Evolutionary conservation across 164 flowering plant species (phyloP).

Genomic region (Vitis amurensis): DNA sequence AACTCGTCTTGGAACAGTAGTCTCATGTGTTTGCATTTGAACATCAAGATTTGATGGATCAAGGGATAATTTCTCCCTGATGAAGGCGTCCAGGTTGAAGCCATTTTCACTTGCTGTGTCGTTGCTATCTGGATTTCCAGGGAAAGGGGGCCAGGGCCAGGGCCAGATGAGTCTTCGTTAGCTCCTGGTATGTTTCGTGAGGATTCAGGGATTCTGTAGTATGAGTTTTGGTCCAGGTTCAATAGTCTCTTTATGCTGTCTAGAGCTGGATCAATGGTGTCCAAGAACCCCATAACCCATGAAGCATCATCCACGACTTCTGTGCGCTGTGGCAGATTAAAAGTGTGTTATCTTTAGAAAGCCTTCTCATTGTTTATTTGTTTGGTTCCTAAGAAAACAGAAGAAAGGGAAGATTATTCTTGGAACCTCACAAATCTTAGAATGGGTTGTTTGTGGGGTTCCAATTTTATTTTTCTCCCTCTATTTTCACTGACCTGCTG

Average conservation of each 20-base stretch:
- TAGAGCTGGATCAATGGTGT: conserved; percentile 83
- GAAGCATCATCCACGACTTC: conserved; percentile 96
- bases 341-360: too few relatives aligned
- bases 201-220: conserved; percentile 17
- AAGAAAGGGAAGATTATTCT: too few relatives aligned
- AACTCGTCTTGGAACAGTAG: conserved; percentile 7
- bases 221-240: conserved; percentile 48
- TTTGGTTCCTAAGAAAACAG: too few relatives aligned
- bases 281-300: conserved; percentile 85
- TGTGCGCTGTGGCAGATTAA: conserved; percentile 59
- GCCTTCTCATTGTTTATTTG: too few relatives aligned
- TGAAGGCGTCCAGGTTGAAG: conserved; percentile 66
- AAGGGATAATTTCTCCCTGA: conserved; percentile 54
- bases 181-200: conserved; percentile 14
- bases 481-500: conserved; percentile 62
- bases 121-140: not conserved
- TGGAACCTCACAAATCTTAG: too few relatives aligned
- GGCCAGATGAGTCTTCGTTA: conserved; percentile 16
- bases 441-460: too few relatives aligned
- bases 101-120: conserved; percentile 20
- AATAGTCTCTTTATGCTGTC: conserved; percentile 77
- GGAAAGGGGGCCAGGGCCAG: not conserved
- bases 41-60: conserved; percentile 60
- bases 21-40: conserved; percentile 31
- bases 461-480: too few relatives aligned